Evolutionary conservation across 2,329 filamentous ascomycete species (phyloP), one percentile per base, ranked within the genome.

Genomic region (Cercospora sojina): DNA sequence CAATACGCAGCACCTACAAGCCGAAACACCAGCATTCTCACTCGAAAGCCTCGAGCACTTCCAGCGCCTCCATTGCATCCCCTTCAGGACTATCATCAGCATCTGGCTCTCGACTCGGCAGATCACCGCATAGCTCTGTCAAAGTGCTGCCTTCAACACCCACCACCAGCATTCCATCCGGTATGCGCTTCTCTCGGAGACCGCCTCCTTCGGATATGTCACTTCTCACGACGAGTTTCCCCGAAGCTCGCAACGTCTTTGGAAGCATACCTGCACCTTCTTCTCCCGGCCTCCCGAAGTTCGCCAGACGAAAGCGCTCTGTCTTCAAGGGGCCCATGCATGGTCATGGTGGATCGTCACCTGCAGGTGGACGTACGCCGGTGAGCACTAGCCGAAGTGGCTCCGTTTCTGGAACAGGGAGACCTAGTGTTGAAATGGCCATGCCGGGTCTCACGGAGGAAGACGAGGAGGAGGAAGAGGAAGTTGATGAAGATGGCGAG

Each of bases 141-240:
- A 98, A 98, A 80, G 91, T 98, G n/a, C 87, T 98, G 2, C 94
- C 95, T 1, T 91, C 92, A 0, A 97, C 93, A 0, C 94, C 94
- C 0, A 93, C 90, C 0, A 79, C 86, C 2, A 83, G 84, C 16
- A 82, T 87, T 74, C 93, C 94, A 0, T 91, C 88, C 60, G 96
- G 93, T 71, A 91, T 97, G 67, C 89, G 94, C 2, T 83, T 97
- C 12, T 72, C 70, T 8, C 71, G 76, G 10, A 70, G 74, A 25
- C 74, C 77, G 16, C 73, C 75, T 3, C 77, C 76, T n/a, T 69
- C 72, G 12, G 67, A 67, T 32, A 68, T 78, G 5, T 75, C 76
- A 18, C 66, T 73, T 3, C 62, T 77, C 9, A 74, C 75, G 1
- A 41, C 56, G 1, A 69, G 61, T 6, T 75, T 77, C 23, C 64